Conservation (phyloP, 352 stramenopile species). For the Globisporangium mamillatum region DNA sequence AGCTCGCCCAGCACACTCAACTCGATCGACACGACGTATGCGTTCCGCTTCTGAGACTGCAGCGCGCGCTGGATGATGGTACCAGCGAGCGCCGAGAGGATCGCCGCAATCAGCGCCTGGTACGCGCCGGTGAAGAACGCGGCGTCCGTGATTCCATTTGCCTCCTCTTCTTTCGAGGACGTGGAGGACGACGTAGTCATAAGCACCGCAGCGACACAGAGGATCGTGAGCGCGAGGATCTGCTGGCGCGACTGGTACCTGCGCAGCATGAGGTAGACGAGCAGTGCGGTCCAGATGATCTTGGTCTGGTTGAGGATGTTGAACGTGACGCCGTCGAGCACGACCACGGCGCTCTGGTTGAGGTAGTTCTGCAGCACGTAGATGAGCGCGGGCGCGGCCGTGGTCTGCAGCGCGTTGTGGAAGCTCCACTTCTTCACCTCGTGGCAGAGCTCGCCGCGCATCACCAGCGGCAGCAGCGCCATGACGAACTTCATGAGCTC, state of each 20-base stretch:
- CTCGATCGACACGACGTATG: slow-evolving; percentile 82
- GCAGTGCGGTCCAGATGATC: slow-evolving; percentile 83
- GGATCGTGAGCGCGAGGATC: slow-evolving; percentile 60
- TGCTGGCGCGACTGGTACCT: slow-evolving; percentile 69
- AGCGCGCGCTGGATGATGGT: slow-evolving; percentile 78
- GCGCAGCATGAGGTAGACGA: slow-evolving; percentile 78
- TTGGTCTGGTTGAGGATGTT: slow-evolving; percentile 89
- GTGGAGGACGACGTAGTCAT: slow-evolving; percentile 51
- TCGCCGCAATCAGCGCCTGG: slow-evolving; percentile 63
- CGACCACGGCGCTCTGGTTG: slow-evolving; percentile 73
- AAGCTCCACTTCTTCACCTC: slow-evolving; percentile 72
- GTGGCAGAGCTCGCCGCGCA: slow-evolving; percentile 37
- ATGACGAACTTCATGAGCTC: slow-evolving; percentile 71
- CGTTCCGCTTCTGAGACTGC: slow-evolving; percentile 64
- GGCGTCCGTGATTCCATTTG: slow-evolving; percentile 24
- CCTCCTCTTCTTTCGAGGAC: slow-evolving; percentile 14
- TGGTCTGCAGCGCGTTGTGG: slow-evolving; percentile 55
- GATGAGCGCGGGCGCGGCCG: slow-evolving; percentile 66
- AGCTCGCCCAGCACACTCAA: slow-evolving; percentile 67
- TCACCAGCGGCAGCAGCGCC: slow-evolving; percentile 55
- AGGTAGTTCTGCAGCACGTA: slow-evolving; percentile 85
- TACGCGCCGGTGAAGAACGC: slow-evolving; percentile 68
- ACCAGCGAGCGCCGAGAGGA: slow-evolving; percentile 68
- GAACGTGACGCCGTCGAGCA: slow-evolving; percentile 79
- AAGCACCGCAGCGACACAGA: slow-evolving; percentile 70